Evolutionary conservation across 257 asterid genomes (phyloP), one percentile per base, ranked within the genome.

Genomic region (Solanum lycopersicoides): DNA sequence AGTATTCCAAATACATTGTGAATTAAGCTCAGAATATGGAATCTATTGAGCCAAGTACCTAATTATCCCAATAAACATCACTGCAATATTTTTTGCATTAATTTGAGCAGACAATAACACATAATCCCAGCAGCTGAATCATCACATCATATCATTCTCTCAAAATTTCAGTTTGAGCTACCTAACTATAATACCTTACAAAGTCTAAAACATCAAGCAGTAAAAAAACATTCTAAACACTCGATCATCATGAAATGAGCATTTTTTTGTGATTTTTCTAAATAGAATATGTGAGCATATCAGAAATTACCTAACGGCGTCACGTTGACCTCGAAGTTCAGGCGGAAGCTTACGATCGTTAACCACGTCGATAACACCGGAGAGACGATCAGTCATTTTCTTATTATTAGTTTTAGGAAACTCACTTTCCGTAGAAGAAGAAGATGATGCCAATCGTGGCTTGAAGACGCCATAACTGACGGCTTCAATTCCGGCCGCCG

Each of bases 281-380:
- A 18, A 7, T 56, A 56, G 65, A 56, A 56, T 56, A 56, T 7
- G 65, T 56, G 25, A 3, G 65, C 65, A 60, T 60, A 23, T 60
- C 1, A 23, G 21, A 14, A 37, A 44, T 87, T 56, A 95, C 98
- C 95, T 94, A 90, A 96, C 93, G 94, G 91, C 87, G 86, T 94
- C 94, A 28, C 96, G 96, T 79, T 92, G 97, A 77, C 98, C 99
- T 68, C 99, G 96, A 89, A 94, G 95, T 92, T 96, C 98, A 83
- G 95, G 95, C 50, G 98, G 98, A n/a, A 96, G 96, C 72, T 95
- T 95, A 32, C 98, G 95, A 86, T 96, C 97, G 88, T 93, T 93
- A 88, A 95, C 93, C 90, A 95, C 87, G 90, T 96, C 99, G 30
- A 93, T 92, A 13, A 95, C 98, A 88, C 95, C 90, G 89, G 98